Evolutionary conservation across 2,329 filamentous ascomycete genomes (phyloP).

Genomic region (Fusarium sp.): DNA sequence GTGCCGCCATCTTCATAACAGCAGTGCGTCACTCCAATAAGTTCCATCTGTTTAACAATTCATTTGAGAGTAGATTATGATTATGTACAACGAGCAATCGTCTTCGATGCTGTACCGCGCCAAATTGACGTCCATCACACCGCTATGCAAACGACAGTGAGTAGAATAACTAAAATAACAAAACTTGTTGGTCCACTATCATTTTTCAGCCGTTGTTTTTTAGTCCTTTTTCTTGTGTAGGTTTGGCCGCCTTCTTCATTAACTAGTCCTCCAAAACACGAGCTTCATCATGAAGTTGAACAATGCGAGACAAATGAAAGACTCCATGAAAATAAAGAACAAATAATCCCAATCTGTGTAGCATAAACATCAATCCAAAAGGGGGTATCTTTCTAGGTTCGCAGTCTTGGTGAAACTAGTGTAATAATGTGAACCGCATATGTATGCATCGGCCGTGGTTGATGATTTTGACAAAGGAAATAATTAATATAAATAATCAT

Average conservation of each 20-base stretch:
- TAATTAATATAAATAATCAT: conserved; percentile 10
- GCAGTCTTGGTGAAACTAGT: conserved; percentile 45
- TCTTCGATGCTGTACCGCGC: conserved; percentile 9
- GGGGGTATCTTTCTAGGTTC: conserved; percentile 55
- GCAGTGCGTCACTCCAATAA: neutral
- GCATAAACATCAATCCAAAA: conserved; percentile 47
- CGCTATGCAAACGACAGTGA: conserved; percentile 37
- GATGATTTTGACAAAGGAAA: conserved; percentile 44
- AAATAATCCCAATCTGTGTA: conserved; percentile 41
- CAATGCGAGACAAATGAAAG: conserved; percentile 26
- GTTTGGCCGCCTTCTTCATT: conserved; percentile 6
- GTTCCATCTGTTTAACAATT: conserved; percentile 13
- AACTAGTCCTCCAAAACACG: neutral
- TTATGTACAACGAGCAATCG: conserved; percentile 40
- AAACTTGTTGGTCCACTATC: conserved; percentile 18
- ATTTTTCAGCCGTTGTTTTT: conserved; percentile 1
- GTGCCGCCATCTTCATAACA: neutral
- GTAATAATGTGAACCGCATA: conserved; percentile 39
- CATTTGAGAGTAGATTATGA: conserved; percentile 38
- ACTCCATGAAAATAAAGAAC: conserved; percentile 9
- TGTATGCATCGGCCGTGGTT: conserved; percentile 38
- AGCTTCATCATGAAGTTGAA: conserved; percentile 9
- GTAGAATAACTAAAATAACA: conserved; percentile 14
- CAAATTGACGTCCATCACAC: conserved; percentile 24
- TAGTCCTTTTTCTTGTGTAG: conserved; percentile 8